Conservation (phyloP, 179 eudicot genomes). For the Carnegiea gigantea region DNA sequence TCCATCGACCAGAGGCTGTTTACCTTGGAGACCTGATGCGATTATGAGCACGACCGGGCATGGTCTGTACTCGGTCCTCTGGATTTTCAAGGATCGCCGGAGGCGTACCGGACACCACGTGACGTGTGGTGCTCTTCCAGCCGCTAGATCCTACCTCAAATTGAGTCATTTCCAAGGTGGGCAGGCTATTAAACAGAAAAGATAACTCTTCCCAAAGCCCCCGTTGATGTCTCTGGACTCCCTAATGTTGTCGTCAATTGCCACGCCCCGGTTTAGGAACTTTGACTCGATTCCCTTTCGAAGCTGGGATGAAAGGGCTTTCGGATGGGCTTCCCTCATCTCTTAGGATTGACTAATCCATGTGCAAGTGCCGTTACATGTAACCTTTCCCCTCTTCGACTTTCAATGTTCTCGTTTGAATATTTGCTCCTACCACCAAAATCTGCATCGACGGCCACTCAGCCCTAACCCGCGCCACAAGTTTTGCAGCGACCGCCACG, state of each 20-base stretch:
- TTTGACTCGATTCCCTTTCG: too few species aligned
- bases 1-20: neutral
- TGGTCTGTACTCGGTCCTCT: neutral
- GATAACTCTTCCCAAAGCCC: slow-evolving; percentile 46
- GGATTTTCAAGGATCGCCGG: neutral
- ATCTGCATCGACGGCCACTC: slow-evolving; percentile 36
- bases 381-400: slow-evolving; percentile 52
- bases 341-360: slow-evolving; percentile 52
- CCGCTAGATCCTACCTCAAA: slow-evolving; percentile 54
- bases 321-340: slow-evolving; percentile 19
- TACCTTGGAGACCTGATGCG: neutral
- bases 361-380: slow-evolving; percentile 57
- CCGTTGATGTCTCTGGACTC: slow-evolving; percentile 36
- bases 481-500: slow-evolving; percentile 40
- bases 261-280: too few species aligned
- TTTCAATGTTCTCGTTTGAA: slow-evolving; percentile 45
- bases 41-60: neutral
- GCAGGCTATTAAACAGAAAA: slow-evolving; percentile 81
- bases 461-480: slow-evolving; percentile 36
- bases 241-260: slow-evolving; percentile 11
- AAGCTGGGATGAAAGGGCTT: too few species aligned
- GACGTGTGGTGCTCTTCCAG: slow-evolving; percentile 70
- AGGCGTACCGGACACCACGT: slow-evolving; percentile 56
- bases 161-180: slow-evolving; percentile 60
- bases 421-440: slow-evolving; percentile 39